phyloP scores from a whole-genome alignment of 306 rosid genomes.

The Trifolium dubium region DNA sequence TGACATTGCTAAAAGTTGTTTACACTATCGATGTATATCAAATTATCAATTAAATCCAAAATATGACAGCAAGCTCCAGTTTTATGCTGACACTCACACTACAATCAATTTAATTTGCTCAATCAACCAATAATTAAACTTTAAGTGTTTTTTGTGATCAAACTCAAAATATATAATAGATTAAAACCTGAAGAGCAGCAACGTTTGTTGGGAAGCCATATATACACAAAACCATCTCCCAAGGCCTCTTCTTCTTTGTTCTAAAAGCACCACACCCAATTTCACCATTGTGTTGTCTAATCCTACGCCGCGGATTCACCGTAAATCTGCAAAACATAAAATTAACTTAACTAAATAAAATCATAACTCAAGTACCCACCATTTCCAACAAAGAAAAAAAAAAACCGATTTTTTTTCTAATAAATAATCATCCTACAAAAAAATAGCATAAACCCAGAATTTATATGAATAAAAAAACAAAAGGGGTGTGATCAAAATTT shows the following conservation, averaged over 20 bases:
- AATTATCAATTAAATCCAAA: too few species aligned
- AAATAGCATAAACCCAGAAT: constrained; percentile 2
- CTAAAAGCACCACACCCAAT: constrained; percentile 88
- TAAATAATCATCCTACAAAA: not conserved
- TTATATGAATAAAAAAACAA: constrained; percentile 16
- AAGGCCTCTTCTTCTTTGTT: constrained; percentile 81
- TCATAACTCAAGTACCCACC: not conserved
- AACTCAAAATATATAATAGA: constrained; percentile 19
- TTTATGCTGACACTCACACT: not conserved
- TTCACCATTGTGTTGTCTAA: constrained; percentile 96
- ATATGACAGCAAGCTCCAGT: not conserved
- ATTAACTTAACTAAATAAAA: not conserved
- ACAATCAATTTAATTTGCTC: not conserved
- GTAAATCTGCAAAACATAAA: constrained; percentile 70
- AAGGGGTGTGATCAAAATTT: constrained; percentile 25
- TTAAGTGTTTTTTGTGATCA: constrained; percentile 2
- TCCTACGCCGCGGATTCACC: constrained; percentile 86
- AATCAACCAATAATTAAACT: constrained; percentile 15
- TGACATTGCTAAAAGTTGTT: too few species aligned
- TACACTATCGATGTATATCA: too few species aligned
- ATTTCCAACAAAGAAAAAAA: not conserved
- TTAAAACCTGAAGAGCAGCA: constrained; percentile 91
- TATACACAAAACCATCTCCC: constrained; percentile 97
- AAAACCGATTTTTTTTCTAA: not conserved
- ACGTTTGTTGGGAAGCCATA: constrained; percentile 91